Base-by-base conservation (phyloP, 768 basidiomycete genomes). In the Boletus subparvulus region DNA sequence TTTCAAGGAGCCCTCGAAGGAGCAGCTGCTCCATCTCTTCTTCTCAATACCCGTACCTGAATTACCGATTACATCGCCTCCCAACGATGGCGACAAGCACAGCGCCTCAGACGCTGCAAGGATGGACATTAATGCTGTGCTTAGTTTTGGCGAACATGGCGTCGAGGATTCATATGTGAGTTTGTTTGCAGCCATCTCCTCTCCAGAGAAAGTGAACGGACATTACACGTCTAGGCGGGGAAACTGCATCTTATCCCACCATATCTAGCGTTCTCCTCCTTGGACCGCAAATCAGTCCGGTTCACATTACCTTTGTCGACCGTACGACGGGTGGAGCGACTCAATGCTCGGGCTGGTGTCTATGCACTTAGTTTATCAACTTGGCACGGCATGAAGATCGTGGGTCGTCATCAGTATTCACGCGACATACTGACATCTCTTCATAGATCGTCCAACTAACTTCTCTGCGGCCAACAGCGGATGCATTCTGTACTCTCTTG, bases 361-460 rank as follows among this genome's bases (percentile, higher is more conserved):
- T 98, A 98, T 69, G 95, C 96, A n/a, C 81, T 99, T 32, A 94
- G 93, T 65, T 76, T 98, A 19, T 82, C 86, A n/a, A 84, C 91
- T 50, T 98, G 94, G 92, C 94, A 98, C 70, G 88, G 92, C 36
- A 83, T 91, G 77, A 90, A 96, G 77, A 90, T 98, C 63, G 95
- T 96, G 65, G 53, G 71, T 61, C 21, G 24, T 55, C 33, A 26
- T 47, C 33, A 7, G 24, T 36, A 17, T 44, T 40, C 44, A 36
- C 40, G 51, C 59, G 55, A 35, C 55, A 47, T 24, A 41, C 33
- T 59, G 17, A 54, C 52, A 54, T 44, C 45, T 33, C 10, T 45
- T 8, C 47, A n/a, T 54, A 91, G 90, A 83, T 96, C 60, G 84
- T 98, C 2, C 97, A 98, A 75, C 76, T 99, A 50, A 98, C 96